Conservation (phyloP, 1,284 basidiomycete genomes). For the Ustilago loliicola region DNA sequence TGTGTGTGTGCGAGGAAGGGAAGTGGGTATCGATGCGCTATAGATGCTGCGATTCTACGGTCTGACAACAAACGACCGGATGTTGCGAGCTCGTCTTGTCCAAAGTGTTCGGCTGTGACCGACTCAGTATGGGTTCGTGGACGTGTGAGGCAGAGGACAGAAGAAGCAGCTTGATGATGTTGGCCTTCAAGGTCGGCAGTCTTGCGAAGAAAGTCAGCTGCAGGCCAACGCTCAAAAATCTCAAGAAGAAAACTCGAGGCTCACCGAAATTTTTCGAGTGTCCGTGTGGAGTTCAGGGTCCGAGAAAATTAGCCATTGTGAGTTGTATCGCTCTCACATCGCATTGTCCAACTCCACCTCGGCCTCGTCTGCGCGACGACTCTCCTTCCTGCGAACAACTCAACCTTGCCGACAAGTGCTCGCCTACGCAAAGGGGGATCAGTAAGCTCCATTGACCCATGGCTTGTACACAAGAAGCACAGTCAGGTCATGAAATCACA, state of each 20-base stretch:
- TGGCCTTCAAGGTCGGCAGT: background rate
- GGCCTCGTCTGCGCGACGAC: no score
- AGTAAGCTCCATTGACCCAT: background rate
- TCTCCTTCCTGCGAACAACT: background rate
- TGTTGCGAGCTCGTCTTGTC: background rate
- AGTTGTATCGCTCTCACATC: constrained; percentile 12
- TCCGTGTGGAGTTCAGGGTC: constrained; percentile 52
- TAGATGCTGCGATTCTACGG: background rate
- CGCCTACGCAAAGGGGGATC: no score
- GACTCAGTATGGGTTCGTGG: background rate
- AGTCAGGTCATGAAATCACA: background rate
- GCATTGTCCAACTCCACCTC: background rate
- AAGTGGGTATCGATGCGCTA: constrained; percentile 2
- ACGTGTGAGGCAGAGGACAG: no score
- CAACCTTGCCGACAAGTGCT: no score
- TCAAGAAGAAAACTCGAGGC: constrained; percentile 27
- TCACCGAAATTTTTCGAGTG: constrained; percentile 31
- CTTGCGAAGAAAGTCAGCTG: background rate
- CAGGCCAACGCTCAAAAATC: background rate
- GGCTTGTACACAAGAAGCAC: background rate
- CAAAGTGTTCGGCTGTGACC: background rate
- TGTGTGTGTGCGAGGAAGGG: background rate
- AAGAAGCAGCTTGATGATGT: background rate
- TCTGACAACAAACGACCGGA: background rate
- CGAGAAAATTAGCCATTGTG: background rate